Base-by-base conservation (phyloP, 495 filamentous ascomycete genomes). In the Copromyces sp. region DNA sequence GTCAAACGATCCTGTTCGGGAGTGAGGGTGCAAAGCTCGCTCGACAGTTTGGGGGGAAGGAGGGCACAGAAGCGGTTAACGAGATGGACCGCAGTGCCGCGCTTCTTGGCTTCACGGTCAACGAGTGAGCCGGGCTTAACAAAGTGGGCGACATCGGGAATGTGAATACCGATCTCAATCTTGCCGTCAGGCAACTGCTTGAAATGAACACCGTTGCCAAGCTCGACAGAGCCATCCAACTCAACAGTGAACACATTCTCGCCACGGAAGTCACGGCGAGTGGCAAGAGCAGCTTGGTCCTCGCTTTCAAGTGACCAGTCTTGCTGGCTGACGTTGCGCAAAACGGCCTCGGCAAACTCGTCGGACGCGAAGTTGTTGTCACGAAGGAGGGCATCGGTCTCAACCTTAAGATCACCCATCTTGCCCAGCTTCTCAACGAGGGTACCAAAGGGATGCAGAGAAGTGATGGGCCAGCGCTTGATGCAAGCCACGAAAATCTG, bases 391-490 rank as follows among this genome's bases (percentile, higher is more conserved):
- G 95, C 95, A 83, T 99, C 96, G 4, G 96, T 99, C 83, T 99
- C 95, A 39, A 98, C 94, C 80, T 92, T 96, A 75, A 96, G 85
- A 79, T 98, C 93, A 72, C 95, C 95, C 93, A 98, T 98, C 82
- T 94, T 94, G 69, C 95, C 95, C 61, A 99, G 90, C 82, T 96
- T 93, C 83, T 99, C 95, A 35, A 98, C 95, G 61, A 99, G 89
- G 6, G 96, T 99, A 77, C 95, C 95, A 75, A 99, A 99, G 17
- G 95, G 95, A 82, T 99, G 95, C 41, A 99, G 89, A 11, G 96
- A 98, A n/a, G 95, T 99, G 80, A 99, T 99, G 38, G 95, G 95
- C 95, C 95, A 99, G 74, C 95, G 89, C 85, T 99, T 99, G 83
- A 99, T 99, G 83, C 95, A 98, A 35, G 95, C 95, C 74, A 99